Base-by-base conservation (phyloP, 2,329 filamentous ascomycete species). In the Cladobotryum protrusum region DNA sequence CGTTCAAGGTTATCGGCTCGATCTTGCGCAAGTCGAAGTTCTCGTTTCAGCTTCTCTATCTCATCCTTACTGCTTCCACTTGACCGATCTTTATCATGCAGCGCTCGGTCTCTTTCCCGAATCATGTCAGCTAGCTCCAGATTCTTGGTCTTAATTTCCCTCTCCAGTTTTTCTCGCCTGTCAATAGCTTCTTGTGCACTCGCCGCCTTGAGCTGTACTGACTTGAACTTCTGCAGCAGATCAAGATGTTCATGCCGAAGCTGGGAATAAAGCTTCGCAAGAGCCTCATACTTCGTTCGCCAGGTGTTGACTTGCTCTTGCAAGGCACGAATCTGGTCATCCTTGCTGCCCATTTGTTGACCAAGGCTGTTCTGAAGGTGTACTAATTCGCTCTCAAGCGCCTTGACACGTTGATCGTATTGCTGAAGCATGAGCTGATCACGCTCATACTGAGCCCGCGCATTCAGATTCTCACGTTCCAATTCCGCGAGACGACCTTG, bases 121-220 rank as follows among this genome's bases (percentile, higher is more conserved):
- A 99, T 99, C 93, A 99, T 97, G 67, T 97, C 90, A 32, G 93
- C 93, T 54, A 99, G 73, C 68, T 99, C 93, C n/a, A 99, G 75
- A 65, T 99, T 99, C 81, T 99, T 99, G 29, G 92, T 96, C 80
- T 99, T 99, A 67, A 99, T 87, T 72, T 99, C 93, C 33, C 92
- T 86, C 72, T 97, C 90, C 47, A 99, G 78, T 74, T 95, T 96
- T 73, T 99, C 93, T 8, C 92, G 85, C 59, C 82, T 85, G 50
- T 97, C 93, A 56, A 97, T 96, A 1, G 93, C 93, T 72, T 99
- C 93, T 65, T 97, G 92, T 0, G 93, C 93, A 5, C 91, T 97
- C 14, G 92, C 90, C 2, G 93, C 93, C 76, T 97, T 99, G 56
- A 97, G 78, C 67, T 97, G 95, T 35, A 96, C 88, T 6, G 85